Percentiles rank a stretch among this genome's conserved stretches.
phyloP scores from a whole-genome alignment of 1,284 basidiomycete species.

The Tylopilus sp. region DNA sequence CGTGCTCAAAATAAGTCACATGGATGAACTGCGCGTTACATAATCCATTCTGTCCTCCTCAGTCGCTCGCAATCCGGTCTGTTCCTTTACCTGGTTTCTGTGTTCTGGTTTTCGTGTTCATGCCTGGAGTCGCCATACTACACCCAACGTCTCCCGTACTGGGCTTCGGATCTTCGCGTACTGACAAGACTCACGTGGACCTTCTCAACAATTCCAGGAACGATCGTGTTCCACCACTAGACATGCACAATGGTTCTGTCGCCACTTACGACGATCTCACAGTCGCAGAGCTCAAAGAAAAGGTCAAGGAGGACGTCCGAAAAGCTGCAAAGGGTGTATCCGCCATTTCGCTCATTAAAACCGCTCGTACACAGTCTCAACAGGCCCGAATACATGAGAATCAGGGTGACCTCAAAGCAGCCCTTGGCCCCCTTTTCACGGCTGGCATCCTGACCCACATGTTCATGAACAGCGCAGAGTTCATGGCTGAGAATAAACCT shows the following conservation, averaged over 20 bases:
- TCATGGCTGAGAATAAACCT: slow-evolving; percentile 44
- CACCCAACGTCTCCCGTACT: slow-evolving; percentile 30
- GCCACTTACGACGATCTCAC: slow-evolving; percentile 34
- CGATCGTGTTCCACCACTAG: slow-evolving; percentile 14
- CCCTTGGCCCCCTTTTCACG: slow-evolving; percentile 55
- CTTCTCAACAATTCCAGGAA: slow-evolving; percentile 18
- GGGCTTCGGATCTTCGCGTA: slow-evolving; percentile 31
- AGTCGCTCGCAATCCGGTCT: slow-evolving; percentile 15
- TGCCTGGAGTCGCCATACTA: slow-evolving; percentile 41
- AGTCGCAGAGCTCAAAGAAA: slow-evolving; percentile 62
- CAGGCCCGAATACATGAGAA: slow-evolving; percentile 49
- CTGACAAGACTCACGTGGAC: slow-evolving; percentile 22
- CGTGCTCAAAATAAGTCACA: slow-evolving; percentile 28
- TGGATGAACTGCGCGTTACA: slow-evolving; percentile 28
- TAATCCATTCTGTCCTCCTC: slow-evolving; percentile 19
- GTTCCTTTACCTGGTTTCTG: slow-evolving; percentile 7
- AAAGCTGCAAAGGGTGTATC: slow-evolving; percentile 53
- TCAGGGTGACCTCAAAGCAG: slow-evolving; percentile 55
- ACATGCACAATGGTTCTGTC: slow-evolving; percentile 33
- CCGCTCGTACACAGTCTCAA: slow-evolving; percentile 53
- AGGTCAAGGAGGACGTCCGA: slow-evolving; percentile 54
- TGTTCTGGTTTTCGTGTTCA: slow-evolving; percentile 19
- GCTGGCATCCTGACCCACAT: slow-evolving; percentile 55
- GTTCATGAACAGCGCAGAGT: slow-evolving; percentile 57
- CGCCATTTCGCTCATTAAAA: slow-evolving; percentile 52